These are phyloP conservation scores for Cardamine chenopodiifolia DNA, from an alignment of 345 rosid species.

Conservation along the genomic window DNA sequence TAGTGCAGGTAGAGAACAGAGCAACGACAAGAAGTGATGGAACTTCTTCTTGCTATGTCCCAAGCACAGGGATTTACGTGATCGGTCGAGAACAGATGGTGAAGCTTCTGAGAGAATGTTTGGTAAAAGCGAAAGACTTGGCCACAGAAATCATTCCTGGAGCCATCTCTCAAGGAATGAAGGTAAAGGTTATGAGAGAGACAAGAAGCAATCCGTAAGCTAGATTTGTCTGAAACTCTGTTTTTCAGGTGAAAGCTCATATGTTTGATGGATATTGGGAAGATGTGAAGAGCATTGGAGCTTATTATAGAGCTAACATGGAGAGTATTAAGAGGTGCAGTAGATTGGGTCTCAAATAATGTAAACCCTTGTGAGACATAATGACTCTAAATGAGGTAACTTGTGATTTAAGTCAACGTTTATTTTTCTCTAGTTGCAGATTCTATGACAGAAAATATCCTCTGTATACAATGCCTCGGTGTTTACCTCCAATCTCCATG, in stretches of 20 bases:
- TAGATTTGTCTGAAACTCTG: slow-evolving; percentile 5
- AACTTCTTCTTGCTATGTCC: slow-evolving; percentile 14
- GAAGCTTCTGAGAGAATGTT: slow-evolving; percentile 56
- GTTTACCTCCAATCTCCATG: slow-evolving; percentile 67
- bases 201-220: background rate
- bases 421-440: slow-evolving; percentile 46
- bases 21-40: slow-evolving; percentile 29
- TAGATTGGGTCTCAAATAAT: slow-evolving; percentile 44
- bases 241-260: slow-evolving; percentile 64
- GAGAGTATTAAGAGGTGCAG: slow-evolving; percentile 58
- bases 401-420: slow-evolving; percentile 39
- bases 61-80: slow-evolving; percentile 76
- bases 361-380: slow-evolving; percentile 3
- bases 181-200: slow-evolving; percentile 48
- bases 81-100: slow-evolving; percentile 59
- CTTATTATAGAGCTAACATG: slow-evolving; percentile 79
- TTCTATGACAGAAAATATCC: slow-evolving; percentile 61
- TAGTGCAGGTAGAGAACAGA: slow-evolving; percentile 48
- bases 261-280: slow-evolving; percentile 79
- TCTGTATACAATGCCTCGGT: slow-evolving; percentile 67
- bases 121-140: slow-evolving; percentile 61
- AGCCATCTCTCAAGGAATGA: slow-evolving; percentile 69
- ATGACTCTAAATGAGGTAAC: background rate
- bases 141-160: slow-evolving; percentile 65
- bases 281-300: slow-evolving; percentile 66